Evolutionary conservation across 169 alveolate species (phyloP).

Genomic region (Plasmodium blacklocki): DNA sequence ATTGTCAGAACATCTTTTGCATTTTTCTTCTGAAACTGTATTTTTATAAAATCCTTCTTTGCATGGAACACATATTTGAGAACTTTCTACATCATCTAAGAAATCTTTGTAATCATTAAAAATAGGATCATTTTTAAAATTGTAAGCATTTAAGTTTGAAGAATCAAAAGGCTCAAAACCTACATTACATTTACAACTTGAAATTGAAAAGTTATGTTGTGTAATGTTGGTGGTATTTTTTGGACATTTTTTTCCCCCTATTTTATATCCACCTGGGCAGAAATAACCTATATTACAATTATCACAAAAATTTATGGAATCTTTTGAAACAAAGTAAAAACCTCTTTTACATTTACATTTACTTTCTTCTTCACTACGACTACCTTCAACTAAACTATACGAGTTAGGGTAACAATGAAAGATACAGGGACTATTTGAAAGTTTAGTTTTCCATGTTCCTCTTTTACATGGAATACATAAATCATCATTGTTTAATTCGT

Average conservation of each 20-base stretch:
- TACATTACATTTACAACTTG: constrained; percentile 62
- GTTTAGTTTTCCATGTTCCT: constrained; percentile 86
- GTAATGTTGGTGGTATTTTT: constrained; percentile 76
- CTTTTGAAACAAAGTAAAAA: constrained; percentile 78
- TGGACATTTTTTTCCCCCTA: constrained; percentile 78
- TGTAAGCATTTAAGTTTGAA: constrained; percentile 25
- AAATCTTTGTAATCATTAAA: constrained; percentile 56
- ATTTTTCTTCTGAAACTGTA: constrained; percentile 38
- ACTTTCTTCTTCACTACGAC: constrained; percentile 84
- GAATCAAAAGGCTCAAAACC: constrained; percentile 70
- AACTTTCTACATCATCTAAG: constrained; percentile 37
- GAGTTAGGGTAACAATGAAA: constrained; percentile 83
- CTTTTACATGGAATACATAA: constrained; percentile 81
- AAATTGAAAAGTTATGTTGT: constrained; percentile 34
- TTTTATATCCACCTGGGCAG: constrained; percentile 83
- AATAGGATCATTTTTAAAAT: constrained; percentile 53
- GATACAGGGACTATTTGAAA: constrained; percentile 79
- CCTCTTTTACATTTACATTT: constrained; percentile 81
- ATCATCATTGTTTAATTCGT: constrained; percentile 75
- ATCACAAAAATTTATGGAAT: constrained; percentile 79
- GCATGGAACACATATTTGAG: constrained; percentile 68
- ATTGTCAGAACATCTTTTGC: constrained; percentile 66
- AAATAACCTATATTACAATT: constrained; percentile 83
- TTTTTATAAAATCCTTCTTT: constrained; percentile 48
- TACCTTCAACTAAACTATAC: constrained; percentile 76